Conservation (phyloP, 192 early-diverging fungal species). For the Podila horticola region DNA sequence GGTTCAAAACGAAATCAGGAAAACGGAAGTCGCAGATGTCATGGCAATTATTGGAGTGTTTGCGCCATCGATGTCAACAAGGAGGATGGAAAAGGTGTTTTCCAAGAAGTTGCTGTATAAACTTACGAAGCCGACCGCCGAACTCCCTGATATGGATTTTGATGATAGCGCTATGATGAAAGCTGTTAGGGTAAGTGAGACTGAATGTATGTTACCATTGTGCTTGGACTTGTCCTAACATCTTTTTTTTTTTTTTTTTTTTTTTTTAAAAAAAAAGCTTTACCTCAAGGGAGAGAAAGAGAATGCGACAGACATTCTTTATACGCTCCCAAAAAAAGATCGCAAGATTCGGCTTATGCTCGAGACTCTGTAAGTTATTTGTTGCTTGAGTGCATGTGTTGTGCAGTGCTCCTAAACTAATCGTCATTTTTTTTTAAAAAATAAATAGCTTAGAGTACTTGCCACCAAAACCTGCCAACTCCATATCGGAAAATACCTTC, state of each 20-base stretch:
- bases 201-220: background rate
- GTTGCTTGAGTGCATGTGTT: background rate
- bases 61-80: slow-evolving; percentile 15
- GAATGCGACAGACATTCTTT: background rate
- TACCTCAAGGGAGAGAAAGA: background rate
- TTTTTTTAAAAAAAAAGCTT: background rate
- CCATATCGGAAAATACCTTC: slow-evolving; percentile 8
- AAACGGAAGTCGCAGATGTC: slow-evolving; percentile 2
- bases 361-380: slow-evolving; percentile 10
- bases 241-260: background rate
- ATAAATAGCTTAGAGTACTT: slow-evolving; percentile 7
- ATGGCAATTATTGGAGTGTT: slow-evolving; percentile 25
- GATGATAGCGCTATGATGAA: slow-evolving; percentile 18
- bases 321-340: background rate
- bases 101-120: background rate
- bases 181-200: slow-evolving; percentile 6
- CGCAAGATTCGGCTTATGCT: slow-evolving; percentile 5
- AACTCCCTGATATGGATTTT: slow-evolving; percentile 4
- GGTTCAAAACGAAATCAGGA: slow-evolving; percentile 11
- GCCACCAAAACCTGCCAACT: background rate
- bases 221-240: background rate
- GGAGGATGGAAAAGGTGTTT: slow-evolving; percentile 10
- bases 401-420: background rate
- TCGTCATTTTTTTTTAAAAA: background rate
- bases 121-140: background rate